A percentile compares a stretch with the other conserved stretches of the same genome.
Conservation (phyloP, 768 basidiomycete genomes). For the Nevesoporus exiguus region DNA sequence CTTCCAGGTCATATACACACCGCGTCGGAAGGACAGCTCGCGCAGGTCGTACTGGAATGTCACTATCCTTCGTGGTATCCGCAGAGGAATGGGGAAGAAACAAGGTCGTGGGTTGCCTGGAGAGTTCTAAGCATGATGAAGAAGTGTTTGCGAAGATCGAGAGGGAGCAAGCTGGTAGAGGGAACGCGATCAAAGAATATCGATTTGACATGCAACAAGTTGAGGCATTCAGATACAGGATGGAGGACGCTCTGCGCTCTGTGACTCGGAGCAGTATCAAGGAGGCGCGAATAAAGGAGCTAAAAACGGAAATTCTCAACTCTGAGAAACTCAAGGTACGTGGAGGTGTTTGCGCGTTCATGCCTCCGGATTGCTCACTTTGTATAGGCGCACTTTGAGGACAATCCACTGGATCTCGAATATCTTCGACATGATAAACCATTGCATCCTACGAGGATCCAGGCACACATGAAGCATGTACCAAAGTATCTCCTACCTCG, state of each 20-base stretch:
- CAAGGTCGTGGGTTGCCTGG: conserved; percentile 65
- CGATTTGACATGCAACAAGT: conserved; percentile 94
- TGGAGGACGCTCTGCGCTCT: conserved; percentile 91
- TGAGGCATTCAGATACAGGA: conserved; percentile 95
- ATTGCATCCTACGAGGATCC: conserved; percentile 83
- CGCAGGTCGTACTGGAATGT: conserved; percentile 89
- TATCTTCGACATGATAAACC: conserved; percentile 94
- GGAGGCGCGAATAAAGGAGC: conserved; percentile 90
- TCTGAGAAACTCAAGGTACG: conserved; percentile 94
- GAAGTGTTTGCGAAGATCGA: conserved; percentile 62
- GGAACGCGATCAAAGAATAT: conserved; percentile 74
- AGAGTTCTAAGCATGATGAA: conserved; percentile 74
- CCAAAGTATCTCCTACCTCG: conserved; percentile 89
- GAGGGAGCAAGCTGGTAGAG: conserved; percentile 61
- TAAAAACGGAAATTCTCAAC: conserved; percentile 90
- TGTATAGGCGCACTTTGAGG: conserved; percentile 90
- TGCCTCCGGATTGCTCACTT: background rate
- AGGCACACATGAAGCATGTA: conserved; percentile 94
- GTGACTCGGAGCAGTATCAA: conserved; percentile 84
- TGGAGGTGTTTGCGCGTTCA: background rate
- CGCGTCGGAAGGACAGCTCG: conserved; percentile 96
- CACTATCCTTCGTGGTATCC: conserved; percentile 85
- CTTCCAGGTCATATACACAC: conserved; percentile 87
- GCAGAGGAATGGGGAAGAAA: conserved; percentile 65
- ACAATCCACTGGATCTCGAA: conserved; percentile 91